Conservation (phyloP, 116 monocot species). For the Posidonia oceanica region DNA sequence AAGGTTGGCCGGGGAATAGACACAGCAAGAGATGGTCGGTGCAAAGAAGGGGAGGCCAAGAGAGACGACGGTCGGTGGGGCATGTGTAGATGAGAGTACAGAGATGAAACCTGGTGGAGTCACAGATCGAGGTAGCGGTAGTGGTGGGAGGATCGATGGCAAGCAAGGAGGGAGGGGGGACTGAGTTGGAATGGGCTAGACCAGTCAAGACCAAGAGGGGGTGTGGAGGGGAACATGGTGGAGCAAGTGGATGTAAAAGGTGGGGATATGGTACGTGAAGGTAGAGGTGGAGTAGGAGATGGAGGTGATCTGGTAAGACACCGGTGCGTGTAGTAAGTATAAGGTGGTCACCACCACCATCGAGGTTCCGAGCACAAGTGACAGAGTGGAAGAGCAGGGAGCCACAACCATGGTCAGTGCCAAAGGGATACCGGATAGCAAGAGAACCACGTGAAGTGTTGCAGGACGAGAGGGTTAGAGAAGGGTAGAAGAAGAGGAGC, state of each 20-base stretch:
- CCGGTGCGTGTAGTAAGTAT: constrained; percentile 13
- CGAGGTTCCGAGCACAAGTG: not conserved
- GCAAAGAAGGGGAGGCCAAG: constrained; percentile 14
- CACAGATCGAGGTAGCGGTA: constrained; percentile 8
- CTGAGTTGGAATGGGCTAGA: constrained; percentile 18
- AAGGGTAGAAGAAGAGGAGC: constrained; percentile 2
- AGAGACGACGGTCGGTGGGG: constrained; percentile 5
- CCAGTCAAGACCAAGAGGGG: constrained; percentile 19
- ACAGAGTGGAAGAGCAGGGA: constrained; percentile 20
- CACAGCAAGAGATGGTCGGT: constrained; percentile 10
- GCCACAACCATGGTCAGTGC: constrained; percentile 19
- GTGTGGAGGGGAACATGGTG: constrained; percentile 11
- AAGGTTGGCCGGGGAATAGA: constrained; percentile 12
- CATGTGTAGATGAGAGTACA: constrained; percentile 12
- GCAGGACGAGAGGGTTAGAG: not conserved
- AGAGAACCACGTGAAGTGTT: constrained; percentile 9
- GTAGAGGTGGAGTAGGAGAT: constrained; percentile 12
- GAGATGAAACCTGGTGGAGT: constrained; percentile 6
- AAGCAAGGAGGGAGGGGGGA: constrained; percentile 9
- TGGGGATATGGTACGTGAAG: constrained; percentile 17
- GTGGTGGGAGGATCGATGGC: constrained; percentile 6
- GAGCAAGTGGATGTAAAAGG: constrained; percentile 13
- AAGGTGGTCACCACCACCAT: constrained; percentile 1
- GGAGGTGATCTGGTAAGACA: constrained; percentile 14
- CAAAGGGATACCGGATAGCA: constrained; percentile 13